Evolutionary conservation across 1,139 yeast genomes (phyloP), one percentile per base, ranked within the genome.

Genomic region (Scheffersomyces cryptocercus): DNA sequence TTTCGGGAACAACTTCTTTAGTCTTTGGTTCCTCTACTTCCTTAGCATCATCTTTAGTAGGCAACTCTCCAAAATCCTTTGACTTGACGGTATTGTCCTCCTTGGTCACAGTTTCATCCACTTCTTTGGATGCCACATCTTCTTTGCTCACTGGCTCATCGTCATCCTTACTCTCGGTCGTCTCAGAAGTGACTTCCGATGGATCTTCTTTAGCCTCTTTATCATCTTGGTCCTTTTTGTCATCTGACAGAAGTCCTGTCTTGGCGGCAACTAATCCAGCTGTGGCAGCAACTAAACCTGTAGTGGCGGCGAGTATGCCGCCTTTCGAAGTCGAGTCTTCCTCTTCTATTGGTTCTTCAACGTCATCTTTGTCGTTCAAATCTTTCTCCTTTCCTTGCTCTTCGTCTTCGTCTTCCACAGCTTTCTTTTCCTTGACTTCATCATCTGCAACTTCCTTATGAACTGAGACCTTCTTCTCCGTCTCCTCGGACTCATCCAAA

Each of bases 31-130:
- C 11, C 26, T 35, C 39, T 8, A 31, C 5, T 32, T 37, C 42
- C 29, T 35, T 16, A 39, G 45, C 46, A 13, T 43, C 51, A 14
- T 48, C 54, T 32, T 48, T 49, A 20, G 50, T 42, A 28, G 45
- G 51, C 31, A 49, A 42, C 12, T 41, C 42, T n/a, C 42, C 48
- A 2, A 40, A 37, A 28, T 42, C 48, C 5, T 42, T 47, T 7
- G 37, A 36, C 6, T 39, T 41, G 13, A 46, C 53, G n/a, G 37
- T 33, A 20, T 38, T 42, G 13, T 38, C 39, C 29, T 42, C 43
- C n/a, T 50, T 38, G 2, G 47, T 39, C 28, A 47, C 54, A 28
- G 40, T 36, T 28, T 43, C 36, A 10, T 38, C 38, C 11, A 26
- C 16, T 30, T 26, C 31, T 30, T 36, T 38, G 14, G 14, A 13